Evolutionary conservation across 108 stramenopile species (phyloP), one percentile per base, ranked within the genome.

Genomic region (Nannochloropsis oceanica): DNA sequence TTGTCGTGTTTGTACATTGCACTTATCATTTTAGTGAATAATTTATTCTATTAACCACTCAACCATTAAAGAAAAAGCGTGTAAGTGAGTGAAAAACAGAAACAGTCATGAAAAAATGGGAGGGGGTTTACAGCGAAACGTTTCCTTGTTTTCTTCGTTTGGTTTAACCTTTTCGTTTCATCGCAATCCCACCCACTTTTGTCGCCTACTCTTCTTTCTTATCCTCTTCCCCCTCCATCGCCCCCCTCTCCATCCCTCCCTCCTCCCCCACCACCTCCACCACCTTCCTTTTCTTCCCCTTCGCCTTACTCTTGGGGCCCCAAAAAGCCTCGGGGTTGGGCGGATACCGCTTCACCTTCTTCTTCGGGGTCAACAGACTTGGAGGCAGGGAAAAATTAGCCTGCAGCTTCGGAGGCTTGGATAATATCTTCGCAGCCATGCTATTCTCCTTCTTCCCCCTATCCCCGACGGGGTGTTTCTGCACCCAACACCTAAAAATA

Each of bases 401-500:
- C 25, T 84, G 44, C 25, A 90, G 92, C 25, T 84, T 87, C 11
- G 94, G 92, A 81, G 94, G 91, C 59, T 89, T 87, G 27, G 94
- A 83, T 43, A 95, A 89, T 82, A 97, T 95, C 81, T 92, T 93
- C 43, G 85, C 87, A 12, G 93, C 93, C 34, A 90, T 82, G 42
- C 80, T 79, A 42, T 73, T 82, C 44, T 86, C 89, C 43, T 88
- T 84, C 82, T 93, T 87, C 50, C 94, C 94, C 82, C 94, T 94
- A 25, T 79, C 86, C 79, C 80, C 84, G 25, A 92, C 87, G 26
- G 96, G 97, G 91, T 97, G 91, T 43, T 93, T 85, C 84, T 95
- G 92, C 25, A 93, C 94, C 95, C 95, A 98, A 44, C 91, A 93
- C 84, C 96, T 85, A 84, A 98, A 88, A 80, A 98, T 86, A 89